Base-by-base conservation (phyloP, 495 filamentous ascomycete genomes). In the Lophiostoma macrostomum region DNA sequence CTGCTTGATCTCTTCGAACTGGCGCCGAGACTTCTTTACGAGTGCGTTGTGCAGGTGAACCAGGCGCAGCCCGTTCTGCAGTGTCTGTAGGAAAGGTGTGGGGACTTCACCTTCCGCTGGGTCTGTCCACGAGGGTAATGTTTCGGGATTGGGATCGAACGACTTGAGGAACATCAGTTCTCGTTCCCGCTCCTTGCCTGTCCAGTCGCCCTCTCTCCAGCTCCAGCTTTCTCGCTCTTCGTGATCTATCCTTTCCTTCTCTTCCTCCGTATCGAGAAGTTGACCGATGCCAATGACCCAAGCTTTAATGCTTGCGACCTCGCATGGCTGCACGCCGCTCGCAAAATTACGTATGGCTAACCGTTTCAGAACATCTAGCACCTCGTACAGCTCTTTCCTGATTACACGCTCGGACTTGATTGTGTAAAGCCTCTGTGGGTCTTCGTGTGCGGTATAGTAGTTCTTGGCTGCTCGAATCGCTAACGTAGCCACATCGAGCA, bases 391-490 rank as follows among this genome's bases (percentile, higher is more conserved):
- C 50, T 96, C 93, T 54, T 79, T 74, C 24, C 90, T 80, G 32
- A 96, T 86, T 30, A 83, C 74, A 31, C 85, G 85, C 64, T 96
- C 90, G 1, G 84, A 84, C 61, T 86, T 88, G 73, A 96, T 90
- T 29, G 80, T 73, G 53, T 89, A 86, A n/a, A 96, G 73, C 20
- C 87, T 83, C 50, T 88, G 83, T 5, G 90, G 87, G 18, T 85
- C 74, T 62, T 90, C 82, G 64, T 96, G 90, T 1, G 86, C 72
- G 5, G 90, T 95, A 70, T 96, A 97, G 72, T 96, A 98, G 36
- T 90, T 83, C 66, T 90, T 95, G 28, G 93, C 93, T 5, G 94
- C 91, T 28, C 89, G 84, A 51, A 98, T 96, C 12, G 91, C 91
- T 36, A 96, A 75, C 3, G 93, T 98, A 69, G 91, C 83, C 38